phyloP scores from a whole-genome alignment of 2,329 filamentous ascomycete genomes.

The Dendryphion nanum region DNA sequence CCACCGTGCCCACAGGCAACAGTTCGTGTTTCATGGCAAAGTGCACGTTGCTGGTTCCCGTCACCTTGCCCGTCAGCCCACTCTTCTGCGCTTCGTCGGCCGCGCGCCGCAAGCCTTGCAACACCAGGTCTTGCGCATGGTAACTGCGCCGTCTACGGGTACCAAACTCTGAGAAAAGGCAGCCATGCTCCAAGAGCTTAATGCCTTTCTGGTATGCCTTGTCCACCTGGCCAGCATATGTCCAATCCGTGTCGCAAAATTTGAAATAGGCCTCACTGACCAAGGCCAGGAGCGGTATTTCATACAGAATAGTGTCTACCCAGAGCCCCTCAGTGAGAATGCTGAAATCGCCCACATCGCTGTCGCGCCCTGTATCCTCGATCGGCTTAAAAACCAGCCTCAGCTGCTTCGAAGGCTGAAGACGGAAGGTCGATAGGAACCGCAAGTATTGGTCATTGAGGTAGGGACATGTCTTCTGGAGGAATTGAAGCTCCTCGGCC shows the following conservation, averaged over 20 bases:
- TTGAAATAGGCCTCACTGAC: constrained; percentile 97
- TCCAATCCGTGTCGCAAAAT: constrained; percentile 93
- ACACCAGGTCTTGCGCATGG: constrained; percentile 88
- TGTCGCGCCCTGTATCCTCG: constrained; percentile 61
- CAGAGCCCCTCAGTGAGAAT: constrained; percentile 79
- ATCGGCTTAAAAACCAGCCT: constrained; percentile 61
- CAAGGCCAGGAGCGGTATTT: constrained; percentile 88
- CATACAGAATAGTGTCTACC: constrained; percentile 95
- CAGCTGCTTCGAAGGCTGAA: constrained; percentile 80
- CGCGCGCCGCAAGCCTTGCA: constrained; percentile 79
- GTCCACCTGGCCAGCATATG: constrained; percentile 80
- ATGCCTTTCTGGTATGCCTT: constrained; percentile 80
- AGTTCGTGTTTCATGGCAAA: constrained; percentile 91
- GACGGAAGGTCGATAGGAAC: constrained; percentile 77
- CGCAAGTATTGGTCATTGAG: constrained; percentile 73
- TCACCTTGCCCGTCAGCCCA: constrained; percentile 69
- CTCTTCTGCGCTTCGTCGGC: constrained; percentile 66
- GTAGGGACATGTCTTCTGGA: constrained; percentile 77
- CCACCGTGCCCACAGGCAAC: constrained; percentile 81
- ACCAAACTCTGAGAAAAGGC: constrained; percentile 90
- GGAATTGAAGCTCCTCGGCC: constrained; percentile 74
- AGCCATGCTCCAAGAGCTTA: constrained; percentile 75
- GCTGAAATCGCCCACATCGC: constrained; percentile 68
- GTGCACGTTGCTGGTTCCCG: constrained; percentile 94
- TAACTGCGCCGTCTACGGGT: constrained; percentile 87